Evolutionary conservation across 2,329 filamentous ascomycete species (phyloP), one percentile per base, ranked within the genome.

Genomic region (Plectosphaerella plurivora): DNA sequence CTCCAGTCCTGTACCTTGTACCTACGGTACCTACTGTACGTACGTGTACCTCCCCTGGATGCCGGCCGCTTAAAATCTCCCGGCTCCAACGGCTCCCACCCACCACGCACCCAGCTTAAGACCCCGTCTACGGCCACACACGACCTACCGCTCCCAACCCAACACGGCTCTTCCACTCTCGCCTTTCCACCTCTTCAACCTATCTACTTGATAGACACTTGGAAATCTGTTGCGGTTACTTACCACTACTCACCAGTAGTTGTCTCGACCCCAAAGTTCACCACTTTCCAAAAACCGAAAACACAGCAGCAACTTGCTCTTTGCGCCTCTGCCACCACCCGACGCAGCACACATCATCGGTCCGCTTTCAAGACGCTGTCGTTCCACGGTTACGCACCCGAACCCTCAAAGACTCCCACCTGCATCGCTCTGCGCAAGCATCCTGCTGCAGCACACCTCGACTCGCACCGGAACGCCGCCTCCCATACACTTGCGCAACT

Each of bases 401-500:
- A 41, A 41, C 5, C 37, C 37, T n/a, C 15, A 41, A 15, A 41
- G 16, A 16, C 18, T 44, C 41, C 41, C n/a, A 20, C 16, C n/a
- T 44, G 6, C 41, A 16, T 44, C 41, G 9, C 16, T 18, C 16
- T 20, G 41, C 41, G 41, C 77, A 57, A 84, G 67, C 57, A 73
- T 66, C 37, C 68, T 67, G 4, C 41, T 18, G 16, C 41, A 44
- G 41, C 15, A 65, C n/a, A 44, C 41, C 41, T 44, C 28, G 0
- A 50, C 63, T 45, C 64, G 65, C 51, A 61, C 60, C n/a, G 65
- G 53, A 1, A 65, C 63, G 22, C 39, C 63, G 61, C 1, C 58
- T 56, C 1, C 57, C 49, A 24, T 58, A 60, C 22, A 22, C 65
- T 68, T 82, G 16, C 41, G 88, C 76, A 11, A 75, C 72, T 37